phyloP scores from a whole-genome alignment of 2,329 filamentous ascomycete genomes.

The Samsoniella hepiali region DNA sequence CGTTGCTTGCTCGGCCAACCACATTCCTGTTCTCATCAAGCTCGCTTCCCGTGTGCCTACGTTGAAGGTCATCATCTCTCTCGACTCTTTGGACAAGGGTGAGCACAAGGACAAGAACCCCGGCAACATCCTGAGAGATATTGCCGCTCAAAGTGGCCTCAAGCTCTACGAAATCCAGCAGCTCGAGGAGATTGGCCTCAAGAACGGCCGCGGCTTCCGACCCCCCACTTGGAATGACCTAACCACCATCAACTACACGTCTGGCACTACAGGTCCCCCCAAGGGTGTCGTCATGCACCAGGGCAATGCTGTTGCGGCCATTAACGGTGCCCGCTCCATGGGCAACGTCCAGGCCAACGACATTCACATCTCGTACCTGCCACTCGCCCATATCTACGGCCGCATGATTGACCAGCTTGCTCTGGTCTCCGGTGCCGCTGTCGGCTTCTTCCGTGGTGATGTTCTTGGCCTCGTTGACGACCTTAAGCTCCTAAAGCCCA shows the following conservation, averaged over 20 bases:
- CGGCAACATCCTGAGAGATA: conserved; percentile 67
- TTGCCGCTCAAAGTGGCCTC: conserved; percentile 73
- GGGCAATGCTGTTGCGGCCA: conserved; percentile 73
- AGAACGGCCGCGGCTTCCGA: conserved; percentile 66
- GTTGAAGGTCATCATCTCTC: conserved; percentile 82
- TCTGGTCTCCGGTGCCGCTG: conserved; percentile 67
- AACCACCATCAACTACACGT: conserved; percentile 76
- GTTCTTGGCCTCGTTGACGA: conserved; percentile 85
- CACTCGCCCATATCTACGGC: conserved; percentile 91
- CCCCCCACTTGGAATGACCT: conserved; percentile 74
- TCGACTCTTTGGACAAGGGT: conserved; percentile 78
- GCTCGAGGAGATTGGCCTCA: conserved; percentile 76
- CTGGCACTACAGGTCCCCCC: conserved; percentile 55
- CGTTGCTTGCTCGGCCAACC: conserved; percentile 74
- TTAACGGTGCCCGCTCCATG: conserved; percentile 58
- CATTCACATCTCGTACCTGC: conserved; percentile 79
- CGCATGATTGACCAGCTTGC: conserved; percentile 76
- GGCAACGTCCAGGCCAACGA: conserved; percentile 53
- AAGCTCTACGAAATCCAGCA: conserved; percentile 74
- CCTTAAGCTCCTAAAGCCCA: conserved; percentile 80
- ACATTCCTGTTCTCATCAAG: conserved; percentile 79
- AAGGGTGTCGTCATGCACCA: conserved; percentile 65
- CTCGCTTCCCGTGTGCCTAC: conserved; percentile 71
- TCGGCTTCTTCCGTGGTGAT: conserved; percentile 97
- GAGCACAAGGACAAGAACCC: conserved; percentile 78